Conservation (phyloP, 106 monocot genomes). For the Dioscorea alata region DNA sequence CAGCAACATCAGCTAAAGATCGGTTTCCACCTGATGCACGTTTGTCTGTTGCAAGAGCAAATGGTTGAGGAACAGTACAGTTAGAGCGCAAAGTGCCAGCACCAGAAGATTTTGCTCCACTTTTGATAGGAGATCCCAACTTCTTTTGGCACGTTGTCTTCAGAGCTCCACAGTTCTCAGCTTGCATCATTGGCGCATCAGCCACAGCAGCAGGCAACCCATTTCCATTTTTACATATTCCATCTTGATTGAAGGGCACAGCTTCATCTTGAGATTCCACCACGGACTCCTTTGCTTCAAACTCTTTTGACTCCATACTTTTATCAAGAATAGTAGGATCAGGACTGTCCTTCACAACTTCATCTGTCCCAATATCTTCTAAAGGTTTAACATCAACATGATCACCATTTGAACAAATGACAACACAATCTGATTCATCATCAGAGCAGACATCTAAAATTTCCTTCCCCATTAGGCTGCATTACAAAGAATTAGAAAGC, state of each 20-base stretch:
- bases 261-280: neutral
- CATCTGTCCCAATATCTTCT: neutral
- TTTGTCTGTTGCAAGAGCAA: constrained; percentile 35
- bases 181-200: constrained; percentile 16
- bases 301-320: constrained; percentile 1
- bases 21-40: constrained; percentile 13
- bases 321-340: neutral
- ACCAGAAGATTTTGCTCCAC: constrained; percentile 4
- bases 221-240: constrained; percentile 12
- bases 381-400: neutral
- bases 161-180: neutral
- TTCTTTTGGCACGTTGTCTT: constrained; percentile 9
- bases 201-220: constrained; percentile 6
- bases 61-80: constrained; percentile 23
- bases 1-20: constrained; percentile 11
- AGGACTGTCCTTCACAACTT: constrained; percentile 1
- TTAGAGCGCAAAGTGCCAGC: constrained; percentile 7
- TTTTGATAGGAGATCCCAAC: constrained; percentile 9
- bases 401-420: constrained; percentile 17
- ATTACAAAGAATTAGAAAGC: neutral
- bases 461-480: constrained; percentile 31
- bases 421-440: constrained; percentile 21
- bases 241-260: constrained; percentile 1
- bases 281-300: neutral
- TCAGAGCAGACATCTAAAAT: constrained; percentile 11